These are phyloP conservation scores for Chlorella sp. DNA, from an alignment of 139 green algal genomes.

Conservation along the genomic window DNA sequence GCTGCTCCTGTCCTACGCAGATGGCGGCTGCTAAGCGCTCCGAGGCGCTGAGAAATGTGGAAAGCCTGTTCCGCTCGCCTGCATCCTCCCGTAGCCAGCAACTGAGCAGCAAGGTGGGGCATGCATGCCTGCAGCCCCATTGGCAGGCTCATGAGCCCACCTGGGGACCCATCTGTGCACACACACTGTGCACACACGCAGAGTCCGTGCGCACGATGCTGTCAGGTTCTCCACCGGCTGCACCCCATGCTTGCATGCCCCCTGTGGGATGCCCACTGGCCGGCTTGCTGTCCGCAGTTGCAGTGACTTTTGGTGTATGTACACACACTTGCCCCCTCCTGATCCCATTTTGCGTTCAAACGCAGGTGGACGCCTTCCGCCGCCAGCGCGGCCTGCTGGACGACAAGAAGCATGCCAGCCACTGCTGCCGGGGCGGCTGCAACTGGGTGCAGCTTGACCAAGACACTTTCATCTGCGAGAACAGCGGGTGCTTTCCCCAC, in stretches of 20 bases:
- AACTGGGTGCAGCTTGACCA: constrained; percentile 6
- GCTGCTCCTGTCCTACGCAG: neutral
- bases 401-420: neutral
- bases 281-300: too few species aligned
- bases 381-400: constrained; percentile 7
- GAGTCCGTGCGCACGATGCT: too few species aligned
- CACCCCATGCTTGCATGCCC: too few species aligned
- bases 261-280: too few species aligned
- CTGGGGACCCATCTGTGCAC: too few species aligned
- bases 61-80: constrained; percentile 1
- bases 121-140: too few species aligned
- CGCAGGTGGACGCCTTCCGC: constrained; percentile 31
- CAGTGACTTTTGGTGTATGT: too few species aligned
- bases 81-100: neutral
- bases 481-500: constrained; percentile 5
- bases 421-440: constrained; percentile 23
- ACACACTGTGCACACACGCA: too few species aligned
- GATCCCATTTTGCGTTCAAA: too few species aligned
- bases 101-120: constrained; percentile 6
- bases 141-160: too few species aligned
- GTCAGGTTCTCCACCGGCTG: too few species aligned
- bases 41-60: constrained; percentile 14
- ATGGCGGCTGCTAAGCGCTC: constrained; percentile 37
- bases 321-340: too few species aligned
- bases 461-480: constrained; percentile 22